Evolutionary conservation across 805 yeast species (phyloP).

Genomic region (Isabelozyma rhagii): DNA sequence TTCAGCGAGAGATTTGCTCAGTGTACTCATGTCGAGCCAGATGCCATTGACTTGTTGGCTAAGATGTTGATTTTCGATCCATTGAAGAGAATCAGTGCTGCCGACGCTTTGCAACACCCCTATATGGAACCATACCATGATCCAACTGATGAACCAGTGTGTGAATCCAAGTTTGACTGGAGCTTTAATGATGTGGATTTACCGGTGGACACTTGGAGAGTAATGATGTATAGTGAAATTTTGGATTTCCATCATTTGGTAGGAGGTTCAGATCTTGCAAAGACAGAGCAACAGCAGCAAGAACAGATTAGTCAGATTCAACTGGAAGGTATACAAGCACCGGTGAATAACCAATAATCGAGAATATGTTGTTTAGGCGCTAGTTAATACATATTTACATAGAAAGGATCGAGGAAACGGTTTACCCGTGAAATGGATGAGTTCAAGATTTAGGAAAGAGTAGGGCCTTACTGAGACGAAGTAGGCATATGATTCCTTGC

Average conservation of each 20-base stretch:
- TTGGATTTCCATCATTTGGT: constrained; percentile 93
- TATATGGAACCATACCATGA: constrained; percentile 95
- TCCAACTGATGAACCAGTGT: constrained; percentile 95
- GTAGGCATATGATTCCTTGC: too few relatives aligned
- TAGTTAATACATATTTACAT: too few relatives aligned
- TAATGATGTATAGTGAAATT: constrained; percentile 98
- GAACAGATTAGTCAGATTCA: constrained; percentile 22
- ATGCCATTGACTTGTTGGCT: constrained; percentile 82
- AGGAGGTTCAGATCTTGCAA: constrained; percentile 26
- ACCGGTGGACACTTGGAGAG: constrained; percentile 98
- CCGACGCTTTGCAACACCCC: constrained; percentile 83
- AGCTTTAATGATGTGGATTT: constrained; percentile 95
- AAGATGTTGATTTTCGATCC: constrained; percentile 96
- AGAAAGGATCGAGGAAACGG: too few relatives aligned
- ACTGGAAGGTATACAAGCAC: constrained; percentile 26
- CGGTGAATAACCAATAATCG: constrained; percentile 6
- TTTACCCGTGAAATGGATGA: background rate
- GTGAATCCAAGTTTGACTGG: constrained; percentile 94
- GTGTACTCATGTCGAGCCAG: constrained; percentile 62
- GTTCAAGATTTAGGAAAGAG: too few relatives aligned
- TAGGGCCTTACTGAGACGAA: too few relatives aligned
- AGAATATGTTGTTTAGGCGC: background rate
- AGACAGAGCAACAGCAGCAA: constrained; percentile 14
- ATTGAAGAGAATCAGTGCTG: constrained; percentile 88
- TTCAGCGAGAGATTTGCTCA: constrained; percentile 75